A percentile compares a stretch with the other conserved stretches of the same genome.
Conservation (phyloP, 2,329 filamentous ascomycete species). For the Ophiostoma triangulosporum region DNA sequence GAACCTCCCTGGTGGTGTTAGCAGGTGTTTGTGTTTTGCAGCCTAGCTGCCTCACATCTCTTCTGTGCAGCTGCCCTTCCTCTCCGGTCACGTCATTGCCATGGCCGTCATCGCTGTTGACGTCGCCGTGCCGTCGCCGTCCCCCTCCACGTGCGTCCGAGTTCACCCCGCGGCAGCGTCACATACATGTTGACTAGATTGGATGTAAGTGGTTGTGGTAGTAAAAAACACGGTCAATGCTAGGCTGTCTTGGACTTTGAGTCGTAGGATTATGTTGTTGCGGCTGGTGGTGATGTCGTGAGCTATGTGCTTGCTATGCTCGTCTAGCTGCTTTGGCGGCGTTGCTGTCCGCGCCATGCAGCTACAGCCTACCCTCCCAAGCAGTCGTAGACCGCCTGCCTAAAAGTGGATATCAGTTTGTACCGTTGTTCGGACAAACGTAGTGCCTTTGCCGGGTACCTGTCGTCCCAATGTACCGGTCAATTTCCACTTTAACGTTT, state of each 20-base stretch:
- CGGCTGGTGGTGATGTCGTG: not conserved
- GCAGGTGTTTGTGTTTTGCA: not conserved
- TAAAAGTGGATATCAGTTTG: slow-evolving; percentile 4
- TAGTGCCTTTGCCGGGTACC: slow-evolving; percentile 12
- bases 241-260: not conserved
- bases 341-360: slow-evolving; percentile 18
- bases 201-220: not conserved
- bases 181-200: not conserved
- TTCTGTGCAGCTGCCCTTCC: not conserved
- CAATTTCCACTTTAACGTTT: not conserved
- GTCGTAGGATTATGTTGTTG: not conserved
- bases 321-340: not conserved
- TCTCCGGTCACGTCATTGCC: not conserved
- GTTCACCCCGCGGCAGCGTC: not conserved
- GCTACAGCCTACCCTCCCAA: slow-evolving; percentile 26
- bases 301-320: not conserved
- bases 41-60: not conserved
- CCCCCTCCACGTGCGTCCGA: not conserved
- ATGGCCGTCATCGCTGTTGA: not conserved
- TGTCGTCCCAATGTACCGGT: not conserved
- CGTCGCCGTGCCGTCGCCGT: not conserved
- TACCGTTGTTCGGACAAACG: slow-evolving; percentile 10
- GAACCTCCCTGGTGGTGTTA: slow-evolving; percentile 62
- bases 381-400: slow-evolving; percentile 11
- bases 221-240: not conserved